Evolutionary conservation across 768 basidiomycete genomes (phyloP).

Genomic region (Favolaschia claudopus): DNA sequence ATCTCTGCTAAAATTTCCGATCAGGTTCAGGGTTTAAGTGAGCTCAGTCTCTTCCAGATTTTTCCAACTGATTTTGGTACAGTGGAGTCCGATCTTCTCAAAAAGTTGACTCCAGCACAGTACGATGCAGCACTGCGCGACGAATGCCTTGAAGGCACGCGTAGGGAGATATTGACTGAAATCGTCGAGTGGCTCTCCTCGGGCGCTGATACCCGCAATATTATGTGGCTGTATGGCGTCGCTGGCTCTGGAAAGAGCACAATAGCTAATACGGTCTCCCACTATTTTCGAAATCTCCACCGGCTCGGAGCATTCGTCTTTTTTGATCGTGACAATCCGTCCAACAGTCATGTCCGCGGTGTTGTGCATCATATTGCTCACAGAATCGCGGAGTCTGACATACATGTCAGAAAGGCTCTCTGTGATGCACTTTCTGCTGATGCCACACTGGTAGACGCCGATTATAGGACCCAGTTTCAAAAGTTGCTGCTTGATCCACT

Average conservation of each 20-base stretch:
- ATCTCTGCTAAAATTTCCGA: no score
- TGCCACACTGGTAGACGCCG: background rate
- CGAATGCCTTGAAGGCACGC: conserved; percentile 19
- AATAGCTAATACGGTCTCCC: conserved; percentile 26
- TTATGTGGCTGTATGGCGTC: conserved; percentile 28
- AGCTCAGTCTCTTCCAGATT: no score
- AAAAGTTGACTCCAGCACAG: no score
- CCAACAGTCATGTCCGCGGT: conserved; percentile 2
- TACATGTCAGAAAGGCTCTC: background rate
- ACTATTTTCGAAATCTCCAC: background rate
- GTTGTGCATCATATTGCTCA: conserved; percentile 22
- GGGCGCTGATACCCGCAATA: conserved; percentile 4
- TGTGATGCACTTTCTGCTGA: background rate
- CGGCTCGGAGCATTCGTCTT: conserved; percentile 32
- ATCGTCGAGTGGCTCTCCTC: conserved; percentile 22
- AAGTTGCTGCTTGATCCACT: background rate
- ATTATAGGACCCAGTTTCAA: background rate
- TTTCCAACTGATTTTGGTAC: no score
- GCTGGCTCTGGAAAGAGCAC: conserved; percentile 30
- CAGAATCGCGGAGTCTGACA: conserved; percentile 10
- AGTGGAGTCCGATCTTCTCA: no score
- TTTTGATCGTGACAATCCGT: conserved; percentile 21
- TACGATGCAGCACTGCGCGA: background rate
- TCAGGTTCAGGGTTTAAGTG: no score
- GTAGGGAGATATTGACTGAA: conserved; percentile 7